phyloP scores from a whole-genome alignment of 768 basidiomycete genomes.

The Sutorius australiensis region DNA sequence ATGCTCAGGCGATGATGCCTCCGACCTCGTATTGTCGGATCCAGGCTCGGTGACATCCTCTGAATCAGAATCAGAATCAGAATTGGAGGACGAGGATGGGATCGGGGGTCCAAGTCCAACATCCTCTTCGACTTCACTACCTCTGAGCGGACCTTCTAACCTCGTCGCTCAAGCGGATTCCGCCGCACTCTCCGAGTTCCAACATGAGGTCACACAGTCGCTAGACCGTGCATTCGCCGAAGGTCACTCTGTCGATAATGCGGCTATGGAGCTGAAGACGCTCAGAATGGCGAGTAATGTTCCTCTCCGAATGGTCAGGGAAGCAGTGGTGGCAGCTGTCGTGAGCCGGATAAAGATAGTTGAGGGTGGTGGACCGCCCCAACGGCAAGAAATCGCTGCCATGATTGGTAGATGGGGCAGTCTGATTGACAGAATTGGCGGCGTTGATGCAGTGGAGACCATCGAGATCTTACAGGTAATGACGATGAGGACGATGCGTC shows the following conservation, averaged over 20 bases:
- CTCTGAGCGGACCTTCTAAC: slow-evolving; percentile 38
- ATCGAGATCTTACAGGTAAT: slow-evolving; percentile 72
- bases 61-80: slow-evolving; percentile 42
- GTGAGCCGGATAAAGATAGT: slow-evolving; percentile 68
- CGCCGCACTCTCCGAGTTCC: slow-evolving; percentile 66
- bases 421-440: slow-evolving; percentile 77
- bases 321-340: slow-evolving; percentile 84
- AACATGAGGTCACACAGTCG: slow-evolving; percentile 71
- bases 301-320: slow-evolving; percentile 75
- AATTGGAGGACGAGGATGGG: slow-evolving; percentile 40
- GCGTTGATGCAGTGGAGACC: slow-evolving; percentile 78
- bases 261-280: slow-evolving; percentile 91
- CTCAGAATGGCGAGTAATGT: slow-evolving; percentile 97
- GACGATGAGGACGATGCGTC: background rate
- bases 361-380: slow-evolving; percentile 49
- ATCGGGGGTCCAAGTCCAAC: slow-evolving; percentile 33
- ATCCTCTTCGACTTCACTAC: slow-evolving; percentile 48
- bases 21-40: slow-evolving; percentile 62
- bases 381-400: slow-evolving; percentile 60
- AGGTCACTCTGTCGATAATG: slow-evolving; percentile 88
- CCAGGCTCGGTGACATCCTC: slow-evolving; percentile 52
- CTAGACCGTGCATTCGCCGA: slow-evolving; percentile 91
- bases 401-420: slow-evolving; percentile 79
- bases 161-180: slow-evolving; percentile 37
- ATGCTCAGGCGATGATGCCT: slow-evolving; percentile 49